These are phyloP conservation scores for Zelopaecilomyces penicillatus DNA, from an alignment of 2,329 filamentous ascomycete species.

Conservation along the genomic window DNA sequence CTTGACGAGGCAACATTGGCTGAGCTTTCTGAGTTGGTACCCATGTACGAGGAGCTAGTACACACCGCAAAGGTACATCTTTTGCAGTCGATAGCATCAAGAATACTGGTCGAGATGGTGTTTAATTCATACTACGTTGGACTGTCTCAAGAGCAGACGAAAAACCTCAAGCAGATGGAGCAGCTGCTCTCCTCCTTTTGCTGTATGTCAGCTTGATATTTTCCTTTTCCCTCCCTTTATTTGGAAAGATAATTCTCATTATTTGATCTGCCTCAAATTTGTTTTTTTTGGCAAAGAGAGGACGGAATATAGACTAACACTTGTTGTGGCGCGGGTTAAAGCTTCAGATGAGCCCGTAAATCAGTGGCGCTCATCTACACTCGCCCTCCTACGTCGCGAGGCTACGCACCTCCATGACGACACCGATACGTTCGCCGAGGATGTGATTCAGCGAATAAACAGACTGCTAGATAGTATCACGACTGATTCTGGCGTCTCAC, in stretches of 20 bases:
- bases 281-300: background rate
- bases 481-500: conserved; percentile 15
- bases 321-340: conserved; percentile 11
- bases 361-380: conserved; percentile 58
- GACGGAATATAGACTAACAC: background rate
- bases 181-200: conserved; percentile 31
- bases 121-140: conserved; percentile 59
- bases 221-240: conserved; percentile 7
- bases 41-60: conserved; percentile 48
- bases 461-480: conserved; percentile 42
- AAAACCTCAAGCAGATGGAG: conserved; percentile 42
- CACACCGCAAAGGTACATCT: conserved; percentile 50
- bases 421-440: conserved; percentile 34
- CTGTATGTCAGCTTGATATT: conserved; percentile 21
- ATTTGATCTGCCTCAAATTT: too few relatives aligned
- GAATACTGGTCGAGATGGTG: conserved; percentile 50
- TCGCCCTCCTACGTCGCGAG: conserved; percentile 50
- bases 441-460: conserved; percentile 39
- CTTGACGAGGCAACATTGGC: conserved; percentile 32
- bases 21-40: conserved; percentile 41
- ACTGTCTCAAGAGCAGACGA: conserved; percentile 44
- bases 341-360: conserved; percentile 47
- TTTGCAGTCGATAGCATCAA: conserved; percentile 53
- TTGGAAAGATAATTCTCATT: background rate
- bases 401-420: conserved; percentile 37